phyloP scores from a whole-genome alignment of 2,329 filamentous ascomycete genomes.

The Stagonosporopsis cucurbitacearum region DNA sequence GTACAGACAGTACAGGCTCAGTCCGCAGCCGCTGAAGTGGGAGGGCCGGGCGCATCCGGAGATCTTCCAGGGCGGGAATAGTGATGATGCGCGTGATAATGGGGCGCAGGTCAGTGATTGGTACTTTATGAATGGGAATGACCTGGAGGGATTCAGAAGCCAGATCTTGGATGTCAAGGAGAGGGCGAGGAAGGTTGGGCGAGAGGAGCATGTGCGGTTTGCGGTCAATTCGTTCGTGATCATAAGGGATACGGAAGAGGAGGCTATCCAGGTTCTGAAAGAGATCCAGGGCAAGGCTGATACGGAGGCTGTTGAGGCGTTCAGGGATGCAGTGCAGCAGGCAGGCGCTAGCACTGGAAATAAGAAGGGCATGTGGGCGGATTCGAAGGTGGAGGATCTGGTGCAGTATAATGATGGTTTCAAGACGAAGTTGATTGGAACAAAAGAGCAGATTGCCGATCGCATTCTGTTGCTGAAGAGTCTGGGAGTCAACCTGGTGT shows the following conservation, averaged over 20 bases:
- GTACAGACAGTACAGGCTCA: slow-evolving; percentile 58
- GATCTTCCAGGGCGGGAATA: slow-evolving; percentile 63
- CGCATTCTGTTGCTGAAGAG: slow-evolving; percentile 58
- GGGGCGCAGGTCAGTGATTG: slow-evolving; percentile 57
- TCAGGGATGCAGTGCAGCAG: slow-evolving; percentile 58
- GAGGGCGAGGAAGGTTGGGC: slow-evolving; percentile 53
- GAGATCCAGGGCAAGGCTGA: slow-evolving; percentile 63
- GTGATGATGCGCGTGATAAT: slow-evolving; percentile 58
- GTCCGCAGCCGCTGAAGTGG: slow-evolving; percentile 56
- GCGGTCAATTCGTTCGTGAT: slow-evolving; percentile 60
- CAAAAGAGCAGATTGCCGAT: slow-evolving; percentile 60
- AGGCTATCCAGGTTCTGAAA: slow-evolving; percentile 57
- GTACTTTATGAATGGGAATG: slow-evolving; percentile 66
- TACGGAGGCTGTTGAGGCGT: slow-evolving; percentile 58
- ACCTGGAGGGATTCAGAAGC: slow-evolving; percentile 58
- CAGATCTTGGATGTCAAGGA: slow-evolving; percentile 60
- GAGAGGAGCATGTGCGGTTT: slow-evolving; percentile 56
- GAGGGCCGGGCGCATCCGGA: slow-evolving; percentile 54
- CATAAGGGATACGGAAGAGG: slow-evolving; percentile 57
- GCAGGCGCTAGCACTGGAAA: slow-evolving; percentile 57
- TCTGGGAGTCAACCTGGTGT: slow-evolving; percentile 52
- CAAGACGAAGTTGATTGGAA: slow-evolving; percentile 62
- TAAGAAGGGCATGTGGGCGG: slow-evolving; percentile 62
- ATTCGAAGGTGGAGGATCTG: slow-evolving; percentile 59
- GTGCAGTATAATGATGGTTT: slow-evolving; percentile 64